These are phyloP conservation scores for Blastosporella zonata DNA, from an alignment of 1,284 basidiomycete genomes.

Conservation along the genomic window DNA sequence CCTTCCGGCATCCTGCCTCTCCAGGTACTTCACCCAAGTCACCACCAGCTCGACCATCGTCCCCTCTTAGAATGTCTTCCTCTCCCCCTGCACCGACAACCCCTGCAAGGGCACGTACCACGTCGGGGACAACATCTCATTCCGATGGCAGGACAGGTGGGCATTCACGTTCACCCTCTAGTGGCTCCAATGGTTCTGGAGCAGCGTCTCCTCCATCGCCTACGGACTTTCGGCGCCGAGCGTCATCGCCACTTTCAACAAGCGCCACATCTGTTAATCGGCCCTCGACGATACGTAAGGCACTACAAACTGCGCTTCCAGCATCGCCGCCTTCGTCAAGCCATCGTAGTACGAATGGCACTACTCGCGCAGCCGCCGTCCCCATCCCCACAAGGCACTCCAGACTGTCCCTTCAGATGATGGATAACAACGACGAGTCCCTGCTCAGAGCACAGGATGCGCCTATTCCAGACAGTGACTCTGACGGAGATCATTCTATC, in stretches of 20 bases:
- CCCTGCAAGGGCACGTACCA: slow-evolving; percentile 32
- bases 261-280: slow-evolving; percentile 34
- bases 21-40: slow-evolving; percentile 38
- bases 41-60: slow-evolving; percentile 38
- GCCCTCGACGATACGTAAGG: slow-evolving; percentile 40
- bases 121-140: slow-evolving; percentile 35
- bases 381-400: slow-evolving; percentile 36
- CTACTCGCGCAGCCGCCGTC: slow-evolving; percentile 25
- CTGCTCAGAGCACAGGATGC: slow-evolving; percentile 66
- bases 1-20: slow-evolving; percentile 43
- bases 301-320: slow-evolving; percentile 45
- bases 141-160: slow-evolving; percentile 35
- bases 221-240: slow-evolving; percentile 43
- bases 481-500: slow-evolving; percentile 53
- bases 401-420: slow-evolving; percentile 36
- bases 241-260: slow-evolving; percentile 50
- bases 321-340: slow-evolving; percentile 44
- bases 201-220: slow-evolving; percentile 49
- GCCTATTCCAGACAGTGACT: slow-evolving; percentile 71
- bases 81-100: slow-evolving; percentile 32
- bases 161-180: slow-evolving; percentile 40
- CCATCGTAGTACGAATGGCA: slow-evolving; percentile 27
- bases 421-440: slow-evolving; percentile 53
- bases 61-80: slow-evolving; percentile 38
- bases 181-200: slow-evolving; percentile 33